Evolutionary conservation across 2,329 filamentous ascomycete species (phyloP), one percentile per base, ranked within the genome.

Genomic region (Epichloe hybrida): DNA sequence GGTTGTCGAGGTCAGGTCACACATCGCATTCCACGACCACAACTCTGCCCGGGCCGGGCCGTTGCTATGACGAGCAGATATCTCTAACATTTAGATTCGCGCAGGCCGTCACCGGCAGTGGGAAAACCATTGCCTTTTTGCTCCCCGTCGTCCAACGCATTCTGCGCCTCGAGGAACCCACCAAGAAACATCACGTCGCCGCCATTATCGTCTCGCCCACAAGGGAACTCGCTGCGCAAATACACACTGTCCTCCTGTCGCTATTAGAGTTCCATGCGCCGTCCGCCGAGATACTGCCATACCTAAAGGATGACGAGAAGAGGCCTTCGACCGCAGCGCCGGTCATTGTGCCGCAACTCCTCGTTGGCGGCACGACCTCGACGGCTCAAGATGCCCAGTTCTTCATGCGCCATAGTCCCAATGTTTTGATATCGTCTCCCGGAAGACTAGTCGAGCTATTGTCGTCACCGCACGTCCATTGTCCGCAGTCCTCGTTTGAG

Each of bases 161-260:
- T 44, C 71, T 97, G 53, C 82, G 85, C 56, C 70, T 87, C 31
- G 83, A 89, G 54, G 86, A 91, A 54, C 85, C 88, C 2, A 81
- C 88, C 36, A 95, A 93, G 68, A 88, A 85, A 62, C 85, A 95
- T 65, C 88, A 97, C 64, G 79, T 98, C 53, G 87, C 84, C 53
- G 88, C 86, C 56, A 93, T 98, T 55, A 83, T 98, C 59, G 83
- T 98, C 53, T 91, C 90, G 15, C 93, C 93, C 1, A 98, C 69
- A 0, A 82, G 93, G 67, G 93, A 98, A 69, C 76, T 98, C 48
- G 91, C 93, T 1, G 81, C 81, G 1, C 93, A 98, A 66, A 97
- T 97, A 50, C 80, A 95, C 62, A 77, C 83, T 47, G 89, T 96
- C 2, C 74, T 96, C 5, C 63, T 80, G 1, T 85, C 82, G 0